phyloP scores from a whole-genome alignment of 148 eudicot genomes.

The Mesembryanthemum crystallinum region DNA sequence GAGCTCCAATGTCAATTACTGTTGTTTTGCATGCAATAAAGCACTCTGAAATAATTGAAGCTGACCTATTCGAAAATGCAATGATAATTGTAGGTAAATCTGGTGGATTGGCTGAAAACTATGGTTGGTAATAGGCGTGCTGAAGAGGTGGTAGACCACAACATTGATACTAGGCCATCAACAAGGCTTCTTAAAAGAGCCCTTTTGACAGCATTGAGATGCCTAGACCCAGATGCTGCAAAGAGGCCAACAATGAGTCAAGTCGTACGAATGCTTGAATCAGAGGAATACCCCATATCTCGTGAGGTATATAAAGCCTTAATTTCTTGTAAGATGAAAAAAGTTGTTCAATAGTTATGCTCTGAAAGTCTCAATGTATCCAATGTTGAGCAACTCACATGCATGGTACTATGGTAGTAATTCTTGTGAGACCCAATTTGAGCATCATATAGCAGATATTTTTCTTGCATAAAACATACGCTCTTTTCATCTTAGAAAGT shows the following conservation, averaged over 20 bases:
- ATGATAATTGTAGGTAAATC: constrained; percentile 55
- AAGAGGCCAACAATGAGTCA: constrained; percentile 88
- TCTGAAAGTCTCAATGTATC: neutral
- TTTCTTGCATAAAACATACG: neutral
- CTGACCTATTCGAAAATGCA: constrained; percentile 2
- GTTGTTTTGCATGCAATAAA: neutral
- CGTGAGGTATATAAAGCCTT: constrained; percentile 52
- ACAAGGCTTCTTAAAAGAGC: constrained; percentile 80
- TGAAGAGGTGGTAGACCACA: constrained; percentile 87
- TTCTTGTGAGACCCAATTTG: neutral
- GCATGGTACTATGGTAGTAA: too few relatives aligned
- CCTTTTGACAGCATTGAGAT: constrained; percentile 81
- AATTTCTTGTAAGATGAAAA: neutral
- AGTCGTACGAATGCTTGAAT: constrained; percentile 92
- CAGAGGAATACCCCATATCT: constrained; percentile 82
- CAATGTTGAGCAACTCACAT: neutral
- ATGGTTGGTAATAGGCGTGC: constrained; percentile 82
- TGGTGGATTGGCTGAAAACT: constrained; percentile 90
- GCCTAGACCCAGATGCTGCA: constrained; percentile 80
- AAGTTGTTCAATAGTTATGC: neutral
- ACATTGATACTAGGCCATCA: constrained; percentile 61
- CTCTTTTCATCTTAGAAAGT: neutral
- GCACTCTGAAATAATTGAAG: neutral
- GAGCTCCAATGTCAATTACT: neutral
- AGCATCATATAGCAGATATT: neutral